phyloP scores from a whole-genome alignment of 2,329 filamentous ascomycete species.

The Epichloe baconii region DNA sequence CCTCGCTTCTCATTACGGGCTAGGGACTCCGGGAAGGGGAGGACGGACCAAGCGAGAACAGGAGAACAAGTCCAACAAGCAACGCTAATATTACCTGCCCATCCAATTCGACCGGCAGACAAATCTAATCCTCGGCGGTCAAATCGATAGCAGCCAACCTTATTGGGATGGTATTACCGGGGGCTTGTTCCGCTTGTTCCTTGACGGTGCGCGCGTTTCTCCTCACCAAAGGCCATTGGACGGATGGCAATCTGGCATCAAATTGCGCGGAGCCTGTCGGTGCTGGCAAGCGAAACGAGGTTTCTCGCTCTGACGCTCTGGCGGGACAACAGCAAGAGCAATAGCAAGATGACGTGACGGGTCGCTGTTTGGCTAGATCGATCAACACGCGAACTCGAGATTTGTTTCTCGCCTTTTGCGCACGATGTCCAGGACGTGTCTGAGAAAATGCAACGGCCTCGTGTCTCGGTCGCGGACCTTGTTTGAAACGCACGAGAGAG shows the following conservation, averaged over 20 bases:
- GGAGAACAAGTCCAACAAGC: background rate
- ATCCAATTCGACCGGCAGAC: background rate
- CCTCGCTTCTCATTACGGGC: background rate
- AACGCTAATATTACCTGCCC: no score
- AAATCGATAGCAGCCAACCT: background rate
- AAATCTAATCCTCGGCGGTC: background rate
- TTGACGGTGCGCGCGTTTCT: background rate
- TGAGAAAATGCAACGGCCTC: background rate
- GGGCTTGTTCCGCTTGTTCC: background rate
- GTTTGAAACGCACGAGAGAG: slow-evolving; percentile 2
- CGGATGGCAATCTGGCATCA: background rate
- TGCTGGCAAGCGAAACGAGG: slow-evolving; percentile 1
- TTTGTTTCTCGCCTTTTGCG: background rate
- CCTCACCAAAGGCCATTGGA: background rate
- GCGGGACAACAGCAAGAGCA: background rate
- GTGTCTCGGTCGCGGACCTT: slow-evolving; percentile 1
- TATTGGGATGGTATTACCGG: background rate
- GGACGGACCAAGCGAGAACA: background rate
- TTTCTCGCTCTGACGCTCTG: background rate
- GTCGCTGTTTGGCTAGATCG: background rate
- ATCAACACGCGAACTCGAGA: background rate
- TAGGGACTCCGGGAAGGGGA: background rate
- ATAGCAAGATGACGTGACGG: background rate
- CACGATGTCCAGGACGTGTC: background rate
- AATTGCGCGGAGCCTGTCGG: background rate